Base-by-base conservation (phyloP, 331 rosid genomes). In the Saraca asoca region DNA sequence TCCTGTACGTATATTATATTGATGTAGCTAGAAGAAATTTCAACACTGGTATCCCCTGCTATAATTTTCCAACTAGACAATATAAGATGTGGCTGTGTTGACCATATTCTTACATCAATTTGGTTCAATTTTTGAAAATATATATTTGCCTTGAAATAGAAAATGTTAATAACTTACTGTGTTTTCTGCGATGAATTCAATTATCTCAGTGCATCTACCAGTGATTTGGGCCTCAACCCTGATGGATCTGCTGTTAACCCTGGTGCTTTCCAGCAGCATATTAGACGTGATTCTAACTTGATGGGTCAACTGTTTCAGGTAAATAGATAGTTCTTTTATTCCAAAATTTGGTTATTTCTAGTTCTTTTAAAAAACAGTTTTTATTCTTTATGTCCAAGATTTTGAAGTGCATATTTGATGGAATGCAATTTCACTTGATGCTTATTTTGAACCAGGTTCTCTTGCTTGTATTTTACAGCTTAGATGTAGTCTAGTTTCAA, bases 171-270 rank as follows among this genome's bases (percentile, higher is more conserved):
- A 58, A 42, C 67, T 52, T 29, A 12, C 2, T 46, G 42, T 68
- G 12, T 18, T 29, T 55, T 41, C 37, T 43, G 20, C 15, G 45
- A 38, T 12, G 14, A 29, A 71, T 70, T 63, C 19, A 43, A 51
- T 56, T 43, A 51, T 83, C 66, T 68, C 89, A 87, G 96, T 81
- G 91, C 88, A 73, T 17, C 95, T 53, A 49, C 88, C 67, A 81
- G 76, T 81, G 85, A 71, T 44, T 58, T 94, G 83, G 72, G 96
- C 65, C 66, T 90, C 67, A 90, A 84, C 75, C 78, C 86, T 58
- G 97, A 94, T 73, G 98, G 98, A 34, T 94, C 98, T 75, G 98
- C 96, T 56, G 85, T 66, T 49, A 85, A 90, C 78, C 98, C 98
- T 58, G 84, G 78, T 69, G 92, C 96, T 76, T 83, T 90, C 77